Evolutionary conservation across 495 filamentous ascomycete genomes (phyloP).

Genomic region (Aspergillus asperescens): DNA sequence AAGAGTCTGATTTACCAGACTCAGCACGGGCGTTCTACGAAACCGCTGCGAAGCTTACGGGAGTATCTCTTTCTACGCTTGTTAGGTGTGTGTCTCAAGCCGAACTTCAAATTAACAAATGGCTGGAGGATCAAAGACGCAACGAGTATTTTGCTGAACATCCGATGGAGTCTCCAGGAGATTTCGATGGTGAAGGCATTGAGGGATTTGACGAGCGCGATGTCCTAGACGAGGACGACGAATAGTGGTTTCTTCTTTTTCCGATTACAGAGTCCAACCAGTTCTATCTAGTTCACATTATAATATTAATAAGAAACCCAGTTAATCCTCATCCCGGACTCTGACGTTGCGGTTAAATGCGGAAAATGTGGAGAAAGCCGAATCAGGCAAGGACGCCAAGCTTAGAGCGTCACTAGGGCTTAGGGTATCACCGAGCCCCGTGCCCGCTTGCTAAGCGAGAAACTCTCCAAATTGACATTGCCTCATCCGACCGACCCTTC

Average conservation of each 20-base stretch:
- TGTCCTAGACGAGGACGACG: constrained; percentile 17
- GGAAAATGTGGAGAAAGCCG: constrained; percentile 11
- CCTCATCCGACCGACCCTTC: constrained; percentile 37
- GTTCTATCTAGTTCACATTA: too few relatives aligned
- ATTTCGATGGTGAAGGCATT: constrained; percentile 22
- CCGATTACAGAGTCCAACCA: too few relatives aligned
- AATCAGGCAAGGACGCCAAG: constrained; percentile 4
- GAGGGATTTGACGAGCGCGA: constrained; percentile 26
- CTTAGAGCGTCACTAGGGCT: constrained; percentile 27
- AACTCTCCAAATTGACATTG: constrained; percentile 42
- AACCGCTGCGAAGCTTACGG: constrained; percentile 46
- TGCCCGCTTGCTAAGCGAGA: constrained; percentile 43
- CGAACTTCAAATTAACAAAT: constrained; percentile 41
- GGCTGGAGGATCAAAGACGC: constrained; percentile 35
- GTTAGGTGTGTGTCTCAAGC: constrained; percentile 43
- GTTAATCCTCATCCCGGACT: neutral
- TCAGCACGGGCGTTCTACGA: constrained; percentile 51
- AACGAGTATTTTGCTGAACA: constrained; percentile 24
- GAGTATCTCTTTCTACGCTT: constrained; percentile 43
- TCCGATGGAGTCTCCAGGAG: constrained; percentile 12
- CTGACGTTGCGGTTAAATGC: neutral
- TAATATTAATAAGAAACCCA: too few relatives aligned
- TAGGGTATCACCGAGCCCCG: constrained; percentile 27
- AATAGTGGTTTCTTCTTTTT: neutral
- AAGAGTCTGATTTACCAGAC: constrained; percentile 51